Conservation (phyloP, 2,329 filamentous ascomycete genomes). For the Akanthomyces lecanii region DNA sequence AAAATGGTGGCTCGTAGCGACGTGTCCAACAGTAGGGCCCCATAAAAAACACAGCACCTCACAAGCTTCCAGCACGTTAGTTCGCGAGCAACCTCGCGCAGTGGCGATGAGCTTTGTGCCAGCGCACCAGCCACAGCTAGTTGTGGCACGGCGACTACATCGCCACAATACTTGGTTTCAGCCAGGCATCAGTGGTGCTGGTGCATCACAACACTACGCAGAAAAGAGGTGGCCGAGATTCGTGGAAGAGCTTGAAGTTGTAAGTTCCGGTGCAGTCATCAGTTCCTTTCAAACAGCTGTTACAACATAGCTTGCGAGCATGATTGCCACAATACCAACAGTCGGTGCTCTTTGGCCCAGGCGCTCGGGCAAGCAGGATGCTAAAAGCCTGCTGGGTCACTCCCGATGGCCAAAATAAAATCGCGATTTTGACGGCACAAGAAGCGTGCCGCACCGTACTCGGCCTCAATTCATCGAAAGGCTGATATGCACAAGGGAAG, state of each 20-base stretch:
- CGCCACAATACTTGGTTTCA: neutral
- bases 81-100: neutral
- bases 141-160: neutral
- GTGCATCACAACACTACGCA: neutral
- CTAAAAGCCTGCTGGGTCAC: neutral
- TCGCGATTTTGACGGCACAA: neutral
- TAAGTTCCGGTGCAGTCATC: neutral
- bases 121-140: neutral
- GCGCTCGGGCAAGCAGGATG: neutral
- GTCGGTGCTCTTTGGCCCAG: neutral
- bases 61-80: neutral
- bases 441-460: neutral
- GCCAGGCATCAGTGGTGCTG: neutral
- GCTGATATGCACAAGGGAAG: neutral
- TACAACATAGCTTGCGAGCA: neutral
- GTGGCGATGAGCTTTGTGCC: neutral
- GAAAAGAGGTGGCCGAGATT: neutral
- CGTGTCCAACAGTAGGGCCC: constrained; percentile 9
- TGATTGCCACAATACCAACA: neutral
- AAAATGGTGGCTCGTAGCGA: constrained; percentile 8
- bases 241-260: neutral
- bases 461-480: neutral
- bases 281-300: neutral
- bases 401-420: neutral
- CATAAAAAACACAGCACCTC: neutral